Conservation (phyloP, 495 filamentous ascomycete species). For the Xylaria sp. region DNA sequence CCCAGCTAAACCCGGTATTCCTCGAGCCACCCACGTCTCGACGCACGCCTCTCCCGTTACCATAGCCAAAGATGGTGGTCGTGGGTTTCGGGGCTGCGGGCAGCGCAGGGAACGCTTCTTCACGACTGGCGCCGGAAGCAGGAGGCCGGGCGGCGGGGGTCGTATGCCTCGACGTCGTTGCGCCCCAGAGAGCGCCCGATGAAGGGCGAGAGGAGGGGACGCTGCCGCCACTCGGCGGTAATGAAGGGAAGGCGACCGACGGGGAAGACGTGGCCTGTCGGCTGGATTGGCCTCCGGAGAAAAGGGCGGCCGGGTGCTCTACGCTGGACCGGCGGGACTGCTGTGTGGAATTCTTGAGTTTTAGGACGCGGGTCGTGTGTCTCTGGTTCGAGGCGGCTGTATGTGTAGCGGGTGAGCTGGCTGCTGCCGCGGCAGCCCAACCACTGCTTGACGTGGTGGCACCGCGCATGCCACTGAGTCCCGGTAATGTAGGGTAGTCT, state of each 20-base stretch:
- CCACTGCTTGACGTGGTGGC: constrained; percentile 54
- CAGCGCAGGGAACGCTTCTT: constrained; percentile 81
- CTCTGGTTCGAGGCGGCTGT: constrained; percentile 46
- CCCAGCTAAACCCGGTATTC: constrained; percentile 52
- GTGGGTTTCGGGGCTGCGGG: constrained; percentile 80
- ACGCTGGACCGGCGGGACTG: constrained; percentile 38
- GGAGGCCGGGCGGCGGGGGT: constrained; percentile 25
- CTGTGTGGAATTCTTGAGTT: constrained; percentile 57
- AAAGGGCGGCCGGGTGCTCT: constrained; percentile 32
- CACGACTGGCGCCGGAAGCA: constrained; percentile 23
- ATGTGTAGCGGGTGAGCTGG: constrained; percentile 44
- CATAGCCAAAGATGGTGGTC: constrained; percentile 81
- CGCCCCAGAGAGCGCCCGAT: constrained; percentile 34
- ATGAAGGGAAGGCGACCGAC: constrained; percentile 65
- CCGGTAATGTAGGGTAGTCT: constrained; percentile 91
- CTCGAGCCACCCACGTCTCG: constrained; percentile 61
- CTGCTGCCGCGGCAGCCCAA: constrained; percentile 59
- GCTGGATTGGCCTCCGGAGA: constrained; percentile 39
- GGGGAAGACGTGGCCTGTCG: constrained; percentile 48
- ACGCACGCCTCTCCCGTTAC: constrained; percentile 67
- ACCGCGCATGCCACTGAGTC: constrained; percentile 65
- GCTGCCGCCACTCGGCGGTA: constrained; percentile 52
- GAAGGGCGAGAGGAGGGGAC: constrained; percentile 35
- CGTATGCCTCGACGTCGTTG: constrained; percentile 35
- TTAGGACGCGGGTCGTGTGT: constrained; percentile 53